Conservation (phyloP, 169 alveolate species). For the Ichthyophthirius multifiliis region DNA sequence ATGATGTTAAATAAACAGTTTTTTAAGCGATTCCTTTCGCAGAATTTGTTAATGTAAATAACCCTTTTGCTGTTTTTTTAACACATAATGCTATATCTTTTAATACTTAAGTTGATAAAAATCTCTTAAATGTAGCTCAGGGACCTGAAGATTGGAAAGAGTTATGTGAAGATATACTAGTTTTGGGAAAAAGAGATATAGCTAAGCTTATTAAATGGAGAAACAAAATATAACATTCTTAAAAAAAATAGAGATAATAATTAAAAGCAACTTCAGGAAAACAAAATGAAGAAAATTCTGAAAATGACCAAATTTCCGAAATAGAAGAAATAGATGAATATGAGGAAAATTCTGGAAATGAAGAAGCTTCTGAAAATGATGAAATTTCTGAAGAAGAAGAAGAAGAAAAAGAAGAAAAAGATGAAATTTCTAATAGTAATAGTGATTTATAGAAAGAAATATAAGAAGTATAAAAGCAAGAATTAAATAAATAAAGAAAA, state of each 20-base stretch:
- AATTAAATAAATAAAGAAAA: conserved; percentile 7
- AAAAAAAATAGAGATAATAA: conserved; percentile 38
- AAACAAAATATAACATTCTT: conserved; percentile 52
- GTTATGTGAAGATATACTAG: conserved; percentile 71
- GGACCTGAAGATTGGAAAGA: conserved; percentile 52
- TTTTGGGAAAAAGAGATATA: conserved; percentile 79
- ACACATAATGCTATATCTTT: conserved; percentile 40
- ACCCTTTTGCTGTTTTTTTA: conserved; percentile 72
- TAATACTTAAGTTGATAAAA: conserved; percentile 39
- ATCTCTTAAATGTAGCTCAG: conserved; percentile 31
- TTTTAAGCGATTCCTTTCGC: conserved; percentile 59
- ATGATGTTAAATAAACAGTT: conserved; percentile 54
- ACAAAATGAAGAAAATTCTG: conserved; percentile 46
- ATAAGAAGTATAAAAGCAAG: conserved; percentile 57
- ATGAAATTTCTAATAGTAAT: conserved; percentile 53
- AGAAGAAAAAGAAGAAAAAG: conserved; percentile 64
- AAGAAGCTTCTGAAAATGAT: conserved; percentile 45
- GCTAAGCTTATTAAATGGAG: conserved; percentile 70
- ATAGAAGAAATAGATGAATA: conserved; percentile 45
- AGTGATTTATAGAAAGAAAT: conserved; percentile 59
- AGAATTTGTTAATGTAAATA: conserved; percentile 69
- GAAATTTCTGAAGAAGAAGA: conserved; percentile 46
- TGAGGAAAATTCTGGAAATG: conserved; percentile 46
- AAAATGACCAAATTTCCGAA: conserved; percentile 43
- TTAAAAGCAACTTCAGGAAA: conserved; percentile 31